Evolutionary conservation across 2,329 filamentous ascomycete genomes (phyloP).

Genomic region (Exophiala spinifera): DNA sequence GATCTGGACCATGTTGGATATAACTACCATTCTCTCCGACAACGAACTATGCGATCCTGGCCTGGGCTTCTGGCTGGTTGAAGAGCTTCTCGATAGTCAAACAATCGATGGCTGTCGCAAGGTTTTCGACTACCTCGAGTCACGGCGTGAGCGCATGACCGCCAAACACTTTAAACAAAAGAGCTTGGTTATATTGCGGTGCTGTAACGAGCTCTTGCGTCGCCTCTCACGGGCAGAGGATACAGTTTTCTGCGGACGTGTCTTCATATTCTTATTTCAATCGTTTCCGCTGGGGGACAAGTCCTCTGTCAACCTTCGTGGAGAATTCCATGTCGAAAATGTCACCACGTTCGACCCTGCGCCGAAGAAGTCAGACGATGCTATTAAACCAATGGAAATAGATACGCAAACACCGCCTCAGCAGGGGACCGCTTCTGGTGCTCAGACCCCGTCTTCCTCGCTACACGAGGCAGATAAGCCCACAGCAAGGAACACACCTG

Average conservation of each 20-base stretch:
- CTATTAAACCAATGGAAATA: slow-evolving; percentile 64
- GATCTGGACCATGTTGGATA: slow-evolving; percentile 91
- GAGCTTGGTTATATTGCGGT: slow-evolving; percentile 82
- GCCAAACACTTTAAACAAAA: slow-evolving; percentile 77
- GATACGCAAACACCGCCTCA: slow-evolving; percentile 33
- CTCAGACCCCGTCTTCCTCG: slow-evolving; percentile 33
- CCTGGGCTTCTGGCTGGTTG: slow-evolving; percentile 83
- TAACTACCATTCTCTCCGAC: slow-evolving; percentile 84
- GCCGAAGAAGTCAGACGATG: slow-evolving; percentile 42
- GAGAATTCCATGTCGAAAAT: slow-evolving; percentile 95
- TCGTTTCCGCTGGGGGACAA: slow-evolving; percentile 95
- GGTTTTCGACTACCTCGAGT: slow-evolving; percentile 94
- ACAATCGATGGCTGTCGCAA: slow-evolving; percentile 87
- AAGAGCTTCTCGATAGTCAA: slow-evolving; percentile 93
- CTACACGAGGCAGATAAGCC: slow-evolving; percentile 23
- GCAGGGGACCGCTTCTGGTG: slow-evolving; percentile 33
- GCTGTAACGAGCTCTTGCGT: slow-evolving; percentile 92
- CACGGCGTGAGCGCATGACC: slow-evolving; percentile 81
- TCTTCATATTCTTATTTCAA: slow-evolving; percentile 98
- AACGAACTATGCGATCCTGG: slow-evolving; percentile 69
- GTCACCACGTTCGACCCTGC: slow-evolving; percentile 74
- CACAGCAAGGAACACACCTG: slow-evolving; percentile 21
- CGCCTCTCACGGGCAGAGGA: slow-evolving; percentile 93
- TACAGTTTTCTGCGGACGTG: slow-evolving; percentile 92
- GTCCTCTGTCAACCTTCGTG: slow-evolving; percentile 92